Percentiles rank a stretch among this genome's conserved stretches.
phyloP scores from a whole-genome alignment of 306 rosid genomes.

The Vachellia collinsii region DNA sequence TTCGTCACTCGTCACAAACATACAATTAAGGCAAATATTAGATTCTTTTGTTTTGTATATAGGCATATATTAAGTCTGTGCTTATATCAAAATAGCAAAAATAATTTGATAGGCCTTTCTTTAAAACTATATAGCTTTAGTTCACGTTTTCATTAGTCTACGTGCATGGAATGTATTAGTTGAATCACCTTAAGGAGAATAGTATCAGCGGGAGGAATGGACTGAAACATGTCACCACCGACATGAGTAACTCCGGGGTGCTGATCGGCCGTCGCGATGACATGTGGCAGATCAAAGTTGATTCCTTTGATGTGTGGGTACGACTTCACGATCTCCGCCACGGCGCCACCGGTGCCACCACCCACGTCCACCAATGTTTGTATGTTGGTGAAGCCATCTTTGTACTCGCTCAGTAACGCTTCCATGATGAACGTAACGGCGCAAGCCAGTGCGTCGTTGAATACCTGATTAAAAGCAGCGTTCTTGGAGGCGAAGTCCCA shows the following conservation, averaged over 20 bases:
- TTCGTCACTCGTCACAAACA: too few species aligned
- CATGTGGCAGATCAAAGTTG: conserved; percentile 40
- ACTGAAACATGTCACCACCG: conserved; percentile 49
- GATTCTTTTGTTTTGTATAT: too few species aligned
- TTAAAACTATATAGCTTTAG: too few species aligned
- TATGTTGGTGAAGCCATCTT: conserved; percentile 28
- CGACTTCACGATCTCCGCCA: conserved; percentile 5
- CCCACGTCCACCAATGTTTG: conserved; percentile 2
- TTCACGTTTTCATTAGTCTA: too few species aligned
- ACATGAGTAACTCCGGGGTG: conserved; percentile 45
- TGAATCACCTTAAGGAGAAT: conserved; percentile 42
- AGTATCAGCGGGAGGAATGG: conserved; percentile 46
- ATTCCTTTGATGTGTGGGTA: conserved; percentile 15
- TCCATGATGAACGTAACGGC: conserved; percentile 22
- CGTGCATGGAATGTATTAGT: too few species aligned
- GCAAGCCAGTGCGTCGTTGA: conserved; percentile 41
- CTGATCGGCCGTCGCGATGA: conserved; percentile 33
- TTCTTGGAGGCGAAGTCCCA: conserved; percentile 40
- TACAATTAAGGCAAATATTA: too few species aligned
- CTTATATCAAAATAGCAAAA: too few species aligned
- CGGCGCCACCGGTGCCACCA: background rate
- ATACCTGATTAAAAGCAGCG: conserved; percentile 22
- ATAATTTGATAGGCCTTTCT: too few species aligned
- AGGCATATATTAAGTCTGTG: too few species aligned
- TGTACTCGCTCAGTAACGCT: conserved; percentile 23